Evolutionary conservation across 2,329 filamentous ascomycete genomes (phyloP), one percentile per base, ranked within the genome.

Genomic region (Onygena corvina): DNA sequence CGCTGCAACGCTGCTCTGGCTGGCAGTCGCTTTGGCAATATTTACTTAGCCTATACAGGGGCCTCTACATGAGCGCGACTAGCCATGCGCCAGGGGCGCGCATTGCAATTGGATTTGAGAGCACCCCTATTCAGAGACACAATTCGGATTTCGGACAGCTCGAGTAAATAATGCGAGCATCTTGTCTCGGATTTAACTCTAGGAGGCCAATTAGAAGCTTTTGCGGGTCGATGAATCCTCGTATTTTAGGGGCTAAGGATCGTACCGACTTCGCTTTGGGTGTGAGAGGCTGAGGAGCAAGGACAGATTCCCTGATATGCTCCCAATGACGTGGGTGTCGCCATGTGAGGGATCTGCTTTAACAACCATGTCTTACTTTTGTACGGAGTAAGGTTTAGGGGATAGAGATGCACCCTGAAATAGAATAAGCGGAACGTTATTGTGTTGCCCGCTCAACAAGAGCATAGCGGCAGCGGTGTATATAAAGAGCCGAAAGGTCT

Each of bases 311-410:
- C 18, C 16, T 35, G 12, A 25, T 5, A 20, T 42, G 16, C 20
- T 23, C 27, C 38, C 38, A 42, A 23, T 42, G 38, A 42, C 38
- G 38, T 42, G 38, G 38, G 21, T 4, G 20, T 14, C 21, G 27
- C 5, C 21, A 25, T n/a, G 38, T 23, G 20, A 42, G 38, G 7
- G 3, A 20, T 40, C 25, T 18, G 34, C 34, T 40, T 21, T 27
- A n/a, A 21, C 38, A 8, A 35, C 12, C 21, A 4, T 42, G 38
- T 42, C 38, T 42, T 42, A 42, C 38, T 27, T 27, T 23, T 27
- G n/a, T n/a, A n/a, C n/a, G n/a, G n/a, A n/a, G n/a, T 42, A 42
- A 42, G 21, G 18, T 42, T 42, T 42, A n/a, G 38, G 38, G 21
- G 38, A 20, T 42, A 25, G 38, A 4, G 16, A 42, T 42, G 38